Evolutionary conservation across 352 stramenopile genomes (phyloP).

Genomic region (Phytopythium aichiense): DNA sequence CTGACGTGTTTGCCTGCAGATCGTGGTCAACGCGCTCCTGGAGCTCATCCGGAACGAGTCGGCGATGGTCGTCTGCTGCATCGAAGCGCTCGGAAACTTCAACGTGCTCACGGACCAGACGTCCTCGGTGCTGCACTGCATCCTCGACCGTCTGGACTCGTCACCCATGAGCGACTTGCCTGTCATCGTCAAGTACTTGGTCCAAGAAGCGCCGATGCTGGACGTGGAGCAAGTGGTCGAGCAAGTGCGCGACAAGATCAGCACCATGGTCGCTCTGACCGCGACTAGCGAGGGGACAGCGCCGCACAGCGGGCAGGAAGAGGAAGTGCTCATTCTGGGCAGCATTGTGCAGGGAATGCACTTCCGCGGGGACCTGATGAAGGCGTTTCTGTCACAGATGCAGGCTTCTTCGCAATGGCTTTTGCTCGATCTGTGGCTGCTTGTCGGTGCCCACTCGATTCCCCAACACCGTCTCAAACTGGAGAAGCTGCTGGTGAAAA

Average conservation of each 20-base stretch:
- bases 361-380: slow-evolving; percentile 46
- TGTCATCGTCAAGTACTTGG: slow-evolving; percentile 59
- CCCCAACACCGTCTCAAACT: slow-evolving; percentile 31
- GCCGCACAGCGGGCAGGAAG: slow-evolving; percentile 13
- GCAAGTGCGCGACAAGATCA: slow-evolving; percentile 47
- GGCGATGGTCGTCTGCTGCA: slow-evolving; percentile 43
- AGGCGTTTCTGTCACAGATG: slow-evolving; percentile 31
- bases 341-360: slow-evolving; percentile 51
- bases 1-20: slow-evolving; percentile 11
- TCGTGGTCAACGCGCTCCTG: slow-evolving; percentile 44
- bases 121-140: slow-evolving; percentile 25
- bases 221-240: slow-evolving; percentile 35
- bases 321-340: slow-evolving; percentile 45
- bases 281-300: too few relatives aligned
- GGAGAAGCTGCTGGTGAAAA: slow-evolving; percentile 41
- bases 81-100: slow-evolving; percentile 64
- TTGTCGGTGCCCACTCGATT: slow-evolving; percentile 40
- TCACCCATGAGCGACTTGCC: slow-evolving; percentile 43
- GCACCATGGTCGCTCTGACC: slow-evolving; percentile 27
- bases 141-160: slow-evolving; percentile 47
- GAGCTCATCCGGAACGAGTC: slow-evolving; percentile 52
- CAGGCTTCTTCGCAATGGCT: slow-evolving; percentile 17
- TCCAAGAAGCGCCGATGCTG: slow-evolving; percentile 35
- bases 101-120: slow-evolving; percentile 46
- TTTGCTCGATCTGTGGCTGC: slow-evolving; percentile 47